Base-by-base conservation (phyloP, 2,329 filamentous ascomycete species). In the Cercospora zeina region DNA sequence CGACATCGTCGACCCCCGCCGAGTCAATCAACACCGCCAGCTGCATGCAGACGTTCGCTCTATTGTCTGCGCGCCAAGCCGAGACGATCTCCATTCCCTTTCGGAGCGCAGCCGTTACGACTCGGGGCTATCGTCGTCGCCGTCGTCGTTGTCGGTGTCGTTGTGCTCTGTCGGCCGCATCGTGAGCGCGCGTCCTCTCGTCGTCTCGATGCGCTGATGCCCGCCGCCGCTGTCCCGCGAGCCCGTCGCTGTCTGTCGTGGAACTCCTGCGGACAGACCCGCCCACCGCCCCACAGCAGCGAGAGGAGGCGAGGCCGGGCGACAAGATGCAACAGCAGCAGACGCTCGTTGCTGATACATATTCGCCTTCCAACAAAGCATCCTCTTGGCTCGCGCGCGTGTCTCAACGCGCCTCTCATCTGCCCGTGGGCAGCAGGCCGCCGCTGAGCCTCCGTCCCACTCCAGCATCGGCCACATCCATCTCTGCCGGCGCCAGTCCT, bases 371-470 rank as follows among this genome's bases (percentile, higher is more conserved):
- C 53, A 55, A 55, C 33, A 39, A 55, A 27, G 34, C 16, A 57
- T 39, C 49, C 42, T 54, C 49, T 34, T 66, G 64, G 65, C 55
- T 64, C 33, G 66, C 68, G 21, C 62, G 70, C 55, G 72, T 74
- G 14, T 67, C 67, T 10, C 69, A 73, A 39, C 66, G 72, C 51
- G 69, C 70, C 34, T 68, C 65, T 42, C 71, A 72, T 59, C 69
- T 72, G 45, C 67, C 67, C 31, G 47, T 31, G 36, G 34, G 21
- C 49, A 55, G 47, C 51, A 21, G 53, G 11, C 45, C 36, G 11
- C 45, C 36, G 30, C 50, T 59, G 36, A 63, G 61, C 47, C 31
- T 60, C 36, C 62, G 51, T 39, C 51, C 49, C 34, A 19, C 49
- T 27, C 24, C 24, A n/a, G 7, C 58, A n/a, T 37, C 33, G 24